Evolutionary conservation across 192 early-diverging fungal genomes (phyloP), one percentile per base, ranked within the genome.

Genomic region (Linnemannia zychae): DNA sequence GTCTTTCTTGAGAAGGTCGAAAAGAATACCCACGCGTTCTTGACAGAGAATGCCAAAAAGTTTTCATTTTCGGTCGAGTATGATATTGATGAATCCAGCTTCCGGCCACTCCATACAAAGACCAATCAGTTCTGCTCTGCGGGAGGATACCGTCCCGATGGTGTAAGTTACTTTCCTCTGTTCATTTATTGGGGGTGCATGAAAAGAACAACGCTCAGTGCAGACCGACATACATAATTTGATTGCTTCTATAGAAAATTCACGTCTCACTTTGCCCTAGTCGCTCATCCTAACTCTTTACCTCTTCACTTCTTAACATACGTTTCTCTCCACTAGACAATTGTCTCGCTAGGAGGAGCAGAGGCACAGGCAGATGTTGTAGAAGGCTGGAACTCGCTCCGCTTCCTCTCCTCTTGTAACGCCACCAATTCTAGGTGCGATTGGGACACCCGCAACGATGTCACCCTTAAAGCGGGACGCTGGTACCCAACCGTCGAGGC

Each of bases 401-500:
- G 90, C 0, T 79, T 84, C 65, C 79, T 88, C 28, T 77, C 75
- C 3, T 82, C 87, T 6, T 91, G 90, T 33, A 82, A 71, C n/a
- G 74, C 50, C 5, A 79, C 75, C 4, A 70, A 87, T n/a, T 86
- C 71, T 0, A 65, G n/a, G 13, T 91, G 90, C 65, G 79, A 86
- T 11, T 91, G 90, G 90, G 75, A 86, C 24, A 88, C 77, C 7
- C 88, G 75, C 17, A 47, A 71, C 24, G 76, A 87, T 24, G 67
- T 74, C 31, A 46, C 72, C n/a, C 84, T 91, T 72, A 78, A 66
- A 17, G 69, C 71, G 4, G 84, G 89, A 1, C 87, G 90, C 6
- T 91, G 90, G 90, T 91, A 91, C 74, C 90, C 90, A 0, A 87
- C 87, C 1, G 90, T 91, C 4, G 88, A 91, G 53, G 70, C 89